A percentile compares a stretch with the other conserved stretches of the same genome.
These are phyloP conservation scores for Aurantiochytrium sp. DNA, from an alignment of 108 stramenopile species.

Conservation along the genomic window DNA sequence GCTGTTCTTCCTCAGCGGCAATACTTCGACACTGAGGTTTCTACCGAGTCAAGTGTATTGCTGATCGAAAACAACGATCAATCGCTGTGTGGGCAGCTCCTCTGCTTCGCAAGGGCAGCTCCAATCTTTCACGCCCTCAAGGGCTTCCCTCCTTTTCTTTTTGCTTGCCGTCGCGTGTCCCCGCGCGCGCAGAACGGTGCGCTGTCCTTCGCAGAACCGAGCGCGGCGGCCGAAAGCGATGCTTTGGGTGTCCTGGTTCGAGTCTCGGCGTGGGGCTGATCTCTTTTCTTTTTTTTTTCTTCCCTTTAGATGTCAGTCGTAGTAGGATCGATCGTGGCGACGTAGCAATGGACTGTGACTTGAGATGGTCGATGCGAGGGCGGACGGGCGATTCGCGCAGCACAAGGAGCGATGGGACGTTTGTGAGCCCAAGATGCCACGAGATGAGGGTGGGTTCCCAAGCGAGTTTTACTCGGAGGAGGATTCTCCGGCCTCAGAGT, in stretches of 20 bases:
- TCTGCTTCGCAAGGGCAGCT: neutral
- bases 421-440: too few species aligned
- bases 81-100: neutral
- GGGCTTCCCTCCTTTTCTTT: neutral
- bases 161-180: neutral
- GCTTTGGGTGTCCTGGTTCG: neutral
- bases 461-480: too few species aligned
- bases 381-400: too few species aligned
- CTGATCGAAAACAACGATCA: conserved; percentile 10
- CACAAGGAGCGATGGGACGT: too few species aligned
- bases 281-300: too few species aligned
- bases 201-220: neutral
- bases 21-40: conserved; percentile 10
- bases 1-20: conserved; percentile 4
- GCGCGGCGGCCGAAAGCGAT: neutral
- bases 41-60: conserved; percentile 9
- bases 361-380: too few species aligned
- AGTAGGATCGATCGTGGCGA: too few species aligned
- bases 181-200: neutral
- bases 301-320: too few species aligned
- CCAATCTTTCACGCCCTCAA: conserved; percentile 5
- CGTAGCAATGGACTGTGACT: too few species aligned
- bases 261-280: too few species aligned
- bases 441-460: too few species aligned
- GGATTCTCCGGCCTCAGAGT: too few species aligned